These are phyloP conservation scores for Cinnamomum chago DNA, from an alignment of 164 flowering plant genomes.

Conservation along the genomic window DNA sequence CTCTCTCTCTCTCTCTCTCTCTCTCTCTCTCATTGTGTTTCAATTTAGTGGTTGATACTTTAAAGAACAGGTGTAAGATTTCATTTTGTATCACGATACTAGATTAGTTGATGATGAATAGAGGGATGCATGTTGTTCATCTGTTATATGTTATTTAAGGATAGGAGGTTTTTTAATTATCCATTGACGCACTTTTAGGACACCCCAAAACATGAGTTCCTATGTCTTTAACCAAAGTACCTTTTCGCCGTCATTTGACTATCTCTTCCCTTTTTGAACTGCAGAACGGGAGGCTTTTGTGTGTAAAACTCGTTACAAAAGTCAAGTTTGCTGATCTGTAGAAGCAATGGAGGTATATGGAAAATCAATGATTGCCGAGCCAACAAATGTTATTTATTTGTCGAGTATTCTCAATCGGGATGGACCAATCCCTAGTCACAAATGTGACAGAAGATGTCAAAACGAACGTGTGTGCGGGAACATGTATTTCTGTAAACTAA, in stretches of 20 bases:
- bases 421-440: constrained; percentile 63
- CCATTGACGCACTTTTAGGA: neutral
- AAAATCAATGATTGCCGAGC: constrained; percentile 55
- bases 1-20: too few species aligned
- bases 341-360: constrained; percentile 75
- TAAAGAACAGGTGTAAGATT: too few species aligned
- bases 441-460: constrained; percentile 88
- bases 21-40: neutral
- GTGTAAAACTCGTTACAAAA: constrained; percentile 14
- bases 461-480: constrained; percentile 91
- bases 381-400: constrained; percentile 82
- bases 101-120: neutral
- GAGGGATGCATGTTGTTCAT: neutral
- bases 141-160: too few species aligned
- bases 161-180: neutral
- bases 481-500: constrained; percentile 89
- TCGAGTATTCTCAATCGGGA: constrained; percentile 86
- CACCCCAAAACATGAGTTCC: neutral
- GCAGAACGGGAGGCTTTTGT: constrained; percentile 34
- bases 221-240: neutral
- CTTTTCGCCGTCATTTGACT: constrained; percentile 16
- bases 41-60: neutral
- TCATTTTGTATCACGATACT: neutral
- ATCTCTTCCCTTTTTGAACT: constrained; percentile 29
- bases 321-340: constrained; percentile 11